Evolutionary conservation across 129 eudicot genomes (phyloP), one percentile per base, ranked within the genome.

Genomic region (Saussurea involucrata): DNA sequence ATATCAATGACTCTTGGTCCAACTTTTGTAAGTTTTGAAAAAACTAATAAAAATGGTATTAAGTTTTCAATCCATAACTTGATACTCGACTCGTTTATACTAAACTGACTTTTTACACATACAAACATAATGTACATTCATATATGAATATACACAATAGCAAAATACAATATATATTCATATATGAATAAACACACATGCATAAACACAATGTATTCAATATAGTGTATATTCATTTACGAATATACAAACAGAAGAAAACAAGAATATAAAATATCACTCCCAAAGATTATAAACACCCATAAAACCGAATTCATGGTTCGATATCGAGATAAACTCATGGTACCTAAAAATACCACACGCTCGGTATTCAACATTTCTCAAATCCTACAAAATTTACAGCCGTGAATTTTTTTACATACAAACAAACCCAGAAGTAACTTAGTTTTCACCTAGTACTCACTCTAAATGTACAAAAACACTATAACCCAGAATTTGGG

Each of bases 401-500:
- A 80, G 22, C 64, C 73, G 61, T 6, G 21, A 34, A 53, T 15
- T 4, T 34, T n/a, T 6, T 73, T 80, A 53, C 61, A 53, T n/a
- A 53, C 61, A 53, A 53, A 49, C 22, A 49, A 49, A 49, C 22
- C 17, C 17, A 49, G 77, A 64, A 49, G 60, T 4, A 15, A 49
- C n/a, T n/a, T n/a, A n/a, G 60, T 17, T 49, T 49, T 49, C 60
- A 17, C 58, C 20, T 46, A 15, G 20, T 17, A 46, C 58, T 63
- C 46, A 13, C 60, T 65, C 69, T 66, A 66, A 78, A 80, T 73
- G 75, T 73, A 66, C 63, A 80, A 66, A 73, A 34, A 8, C 73
- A 42, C 70, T 83, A 85, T 76, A 81, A 78, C 8, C 89, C 97
- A 34, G 88, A 65, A 24, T 95, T 95, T 1, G 96, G 94, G 85